These are phyloP conservation scores for Harringtonia lauricola DNA, from an alignment of 2,329 filamentous ascomycete species.

Conservation along the genomic window DNA sequence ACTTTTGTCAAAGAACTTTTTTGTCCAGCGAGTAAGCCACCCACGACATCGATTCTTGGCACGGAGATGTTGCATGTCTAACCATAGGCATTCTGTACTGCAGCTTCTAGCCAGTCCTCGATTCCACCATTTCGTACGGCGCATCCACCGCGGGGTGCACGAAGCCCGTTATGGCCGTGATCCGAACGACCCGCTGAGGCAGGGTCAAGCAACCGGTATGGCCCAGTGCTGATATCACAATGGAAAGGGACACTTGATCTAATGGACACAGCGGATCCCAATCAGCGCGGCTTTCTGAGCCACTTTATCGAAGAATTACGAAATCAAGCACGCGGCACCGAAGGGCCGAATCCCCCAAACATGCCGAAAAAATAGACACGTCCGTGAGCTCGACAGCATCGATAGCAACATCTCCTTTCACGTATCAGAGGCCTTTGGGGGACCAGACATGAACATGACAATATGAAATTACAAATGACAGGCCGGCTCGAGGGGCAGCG, in stretches of 20 bases:
- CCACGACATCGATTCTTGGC: background rate
- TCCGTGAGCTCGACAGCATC: too few relatives aligned
- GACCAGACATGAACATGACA: too few relatives aligned
- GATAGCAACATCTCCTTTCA: too few relatives aligned
- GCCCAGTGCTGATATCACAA: background rate
- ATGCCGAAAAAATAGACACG: too few relatives aligned
- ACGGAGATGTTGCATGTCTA: background rate
- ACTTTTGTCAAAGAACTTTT: too few relatives aligned
- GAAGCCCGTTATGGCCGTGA: slow-evolving; percentile 37
- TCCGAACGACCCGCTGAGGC: slow-evolving; percentile 37
- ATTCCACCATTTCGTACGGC: slow-evolving; percentile 40
- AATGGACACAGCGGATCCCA: slow-evolving; percentile 20
- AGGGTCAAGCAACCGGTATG: slow-evolving; percentile 40
- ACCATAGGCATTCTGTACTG: background rate
- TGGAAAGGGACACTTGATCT: background rate
- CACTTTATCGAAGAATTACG: slow-evolving; percentile 40
- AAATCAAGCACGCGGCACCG: slow-evolving; percentile 34
- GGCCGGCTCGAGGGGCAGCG: too few relatives aligned
- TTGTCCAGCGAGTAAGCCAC: too few relatives aligned
- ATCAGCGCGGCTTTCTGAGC: slow-evolving; percentile 25
- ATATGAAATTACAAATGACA: too few relatives aligned
- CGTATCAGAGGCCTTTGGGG: too few relatives aligned
- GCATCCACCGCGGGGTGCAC: slow-evolving; percentile 39
- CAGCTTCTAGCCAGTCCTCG: slow-evolving; percentile 38
- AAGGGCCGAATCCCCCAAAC: background rate